Evolutionary conservation across 805 yeast genomes (phyloP).

Genomic region (Saturnispora bothae): DNA sequence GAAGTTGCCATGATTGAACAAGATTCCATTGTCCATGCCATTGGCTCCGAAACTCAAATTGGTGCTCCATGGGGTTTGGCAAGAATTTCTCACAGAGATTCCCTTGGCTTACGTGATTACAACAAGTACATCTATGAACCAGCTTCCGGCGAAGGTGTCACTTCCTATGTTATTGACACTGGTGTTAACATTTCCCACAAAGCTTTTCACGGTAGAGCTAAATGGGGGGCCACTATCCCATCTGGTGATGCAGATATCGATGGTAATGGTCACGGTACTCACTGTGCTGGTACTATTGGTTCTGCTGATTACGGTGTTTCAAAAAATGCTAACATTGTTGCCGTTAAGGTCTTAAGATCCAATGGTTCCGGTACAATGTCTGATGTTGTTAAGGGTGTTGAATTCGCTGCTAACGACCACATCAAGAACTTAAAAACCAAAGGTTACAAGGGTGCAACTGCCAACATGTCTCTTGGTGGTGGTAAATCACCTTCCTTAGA

Average conservation of each 20-base stretch:
- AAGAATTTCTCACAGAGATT: conserved; percentile 74
- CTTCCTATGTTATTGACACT: conserved; percentile 82
- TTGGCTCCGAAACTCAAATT: conserved; percentile 55
- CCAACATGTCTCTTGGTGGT: conserved; percentile 93
- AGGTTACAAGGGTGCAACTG: conserved; percentile 76
- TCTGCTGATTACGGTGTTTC: conserved; percentile 76
- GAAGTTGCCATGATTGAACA: conserved; percentile 53
- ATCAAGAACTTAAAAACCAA: conserved; percentile 38
- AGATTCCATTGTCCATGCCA: conserved; percentile 61
- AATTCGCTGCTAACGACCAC: conserved; percentile 71
- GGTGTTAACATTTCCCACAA: conserved; percentile 70
- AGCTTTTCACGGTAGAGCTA: conserved; percentile 77
- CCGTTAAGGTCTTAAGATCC: conserved; percentile 73
- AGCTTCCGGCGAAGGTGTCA: conserved; percentile 74
- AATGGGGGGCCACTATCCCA: conserved; percentile 80
- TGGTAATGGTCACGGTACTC: conserved; percentile 93
- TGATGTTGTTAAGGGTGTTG: conserved; percentile 77
- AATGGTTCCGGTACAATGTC: conserved; percentile 80
- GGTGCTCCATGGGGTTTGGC: conserved; percentile 96
- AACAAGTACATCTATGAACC: conserved; percentile 64
- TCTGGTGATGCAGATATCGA: conserved; percentile 58
- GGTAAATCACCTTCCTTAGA: conserved; percentile 84
- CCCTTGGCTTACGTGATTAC: conserved; percentile 56
- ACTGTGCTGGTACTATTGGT: conserved; percentile 93
- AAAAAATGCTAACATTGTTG: conserved; percentile 66